Evolutionary conservation across 2,329 filamentous ascomycete species (phyloP).

Genomic region (Nigrospora osmanthi): DNA sequence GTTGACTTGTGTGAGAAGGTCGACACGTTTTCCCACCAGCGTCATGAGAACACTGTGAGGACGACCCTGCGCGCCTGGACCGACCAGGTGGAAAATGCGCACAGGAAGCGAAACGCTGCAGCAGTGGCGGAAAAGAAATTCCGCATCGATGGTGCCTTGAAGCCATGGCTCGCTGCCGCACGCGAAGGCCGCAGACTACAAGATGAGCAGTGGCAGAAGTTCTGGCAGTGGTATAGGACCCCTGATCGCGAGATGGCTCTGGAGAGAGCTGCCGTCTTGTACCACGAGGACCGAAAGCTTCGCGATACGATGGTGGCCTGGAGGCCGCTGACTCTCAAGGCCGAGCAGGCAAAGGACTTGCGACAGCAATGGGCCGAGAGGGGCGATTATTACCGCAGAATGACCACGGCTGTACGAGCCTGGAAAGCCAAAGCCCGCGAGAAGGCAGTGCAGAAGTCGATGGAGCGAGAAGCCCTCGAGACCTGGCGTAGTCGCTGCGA

Average conservation of each 20-base stretch:
- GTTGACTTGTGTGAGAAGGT: neutral
- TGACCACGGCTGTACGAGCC: constrained; percentile 4
- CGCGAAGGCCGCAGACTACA: neutral
- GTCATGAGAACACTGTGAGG: neutral
- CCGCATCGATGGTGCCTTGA: constrained; percentile 2
- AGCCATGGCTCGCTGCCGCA: constrained; percentile 6
- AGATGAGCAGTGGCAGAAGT: constrained; percentile 2
- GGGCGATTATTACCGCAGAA: constrained; percentile 5
- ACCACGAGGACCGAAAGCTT: neutral
- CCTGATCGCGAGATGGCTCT: constrained; percentile 3
- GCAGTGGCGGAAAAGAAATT: neutral
- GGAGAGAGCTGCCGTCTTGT: neutral
- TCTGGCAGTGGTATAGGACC: constrained; percentile 4
- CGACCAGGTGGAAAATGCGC: neutral
- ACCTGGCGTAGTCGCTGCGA: constrained; percentile 5
- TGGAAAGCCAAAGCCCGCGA: constrained; percentile 8
- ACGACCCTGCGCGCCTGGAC: neutral
- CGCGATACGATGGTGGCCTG: constrained; percentile 2
- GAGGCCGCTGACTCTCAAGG: constrained; percentile 2
- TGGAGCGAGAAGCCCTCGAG: constrained; percentile 5
- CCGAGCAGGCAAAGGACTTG: neutral
- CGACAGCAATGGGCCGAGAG: constrained; percentile 2
- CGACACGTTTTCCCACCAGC: neutral
- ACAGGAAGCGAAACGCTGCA: neutral
- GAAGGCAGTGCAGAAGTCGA: constrained; percentile 1